Evolutionary conservation across 1,284 basidiomycete genomes (phyloP).

Genomic region (Cryptococcus sp.): DNA sequence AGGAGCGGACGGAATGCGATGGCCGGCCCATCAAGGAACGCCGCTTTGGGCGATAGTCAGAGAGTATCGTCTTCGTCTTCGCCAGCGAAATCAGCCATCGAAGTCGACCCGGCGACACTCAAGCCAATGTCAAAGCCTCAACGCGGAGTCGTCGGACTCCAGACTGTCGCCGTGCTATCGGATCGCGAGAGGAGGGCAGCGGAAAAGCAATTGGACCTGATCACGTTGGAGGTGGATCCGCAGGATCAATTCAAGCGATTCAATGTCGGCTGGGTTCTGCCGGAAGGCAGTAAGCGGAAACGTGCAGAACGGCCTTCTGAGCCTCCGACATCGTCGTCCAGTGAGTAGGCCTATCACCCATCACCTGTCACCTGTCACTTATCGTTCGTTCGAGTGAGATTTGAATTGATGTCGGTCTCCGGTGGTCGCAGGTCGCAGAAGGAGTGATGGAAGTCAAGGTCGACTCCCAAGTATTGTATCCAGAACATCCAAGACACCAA

Average conservation of each 20-base stretch:
- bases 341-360: constrained; percentile 3
- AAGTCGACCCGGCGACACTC: background rate
- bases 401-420: too few species aligned
- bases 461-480: background rate
- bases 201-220: constrained; percentile 44
- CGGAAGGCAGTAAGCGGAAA: constrained; percentile 67
- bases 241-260: constrained; percentile 78
- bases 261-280: constrained; percentile 85
- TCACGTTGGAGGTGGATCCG: constrained; percentile 68
- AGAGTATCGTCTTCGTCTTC: background rate
- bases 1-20: constrained; percentile 6
- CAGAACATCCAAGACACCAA: constrained; percentile 4
- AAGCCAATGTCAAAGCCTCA: constrained; percentile 20
- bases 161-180: constrained; percentile 34
- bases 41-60: too few species aligned
- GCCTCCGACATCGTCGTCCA: constrained; percentile 3
- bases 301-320: constrained; percentile 51
- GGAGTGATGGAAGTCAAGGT: background rate
- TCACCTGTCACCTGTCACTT: background rate
- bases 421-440: background rate
- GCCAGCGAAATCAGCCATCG: background rate
- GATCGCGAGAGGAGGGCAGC: constrained; percentile 53
- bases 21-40: constrained; percentile 5
- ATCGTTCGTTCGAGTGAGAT: background rate
- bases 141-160: constrained; percentile 43